phyloP scores from a whole-genome alignment of 83 land plant genomes.

The Picea abies region DNA sequence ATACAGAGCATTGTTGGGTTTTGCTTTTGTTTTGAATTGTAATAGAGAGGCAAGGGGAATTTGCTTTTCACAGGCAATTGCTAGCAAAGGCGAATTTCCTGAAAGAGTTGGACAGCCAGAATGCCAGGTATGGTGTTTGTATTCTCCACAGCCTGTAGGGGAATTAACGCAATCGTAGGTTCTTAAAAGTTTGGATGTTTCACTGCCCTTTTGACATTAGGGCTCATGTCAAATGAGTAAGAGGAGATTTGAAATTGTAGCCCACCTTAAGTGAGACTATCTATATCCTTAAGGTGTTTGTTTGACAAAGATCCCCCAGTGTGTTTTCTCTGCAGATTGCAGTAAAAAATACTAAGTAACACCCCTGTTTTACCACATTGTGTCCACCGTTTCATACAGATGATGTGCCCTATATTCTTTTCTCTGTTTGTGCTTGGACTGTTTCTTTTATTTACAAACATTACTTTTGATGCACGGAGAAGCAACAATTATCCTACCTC shows the following conservation, averaged over 20 bases:
- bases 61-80: constrained; percentile 24
- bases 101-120: constrained; percentile 77
- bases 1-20: constrained; percentile 6
- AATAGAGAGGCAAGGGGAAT: neutral
- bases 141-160: neutral
- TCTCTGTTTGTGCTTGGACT: no score
- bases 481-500: no score
- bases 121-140: constrained; percentile 42
- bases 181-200: neutral
- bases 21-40: neutral
- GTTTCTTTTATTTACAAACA: no score
- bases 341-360: no score
- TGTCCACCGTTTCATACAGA: no score
- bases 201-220: neutral
- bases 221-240: neutral
- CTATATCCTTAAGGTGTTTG: neutral
- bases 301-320: neutral
- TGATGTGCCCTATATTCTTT: no score
- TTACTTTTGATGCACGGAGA: no score
- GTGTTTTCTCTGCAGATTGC: no score
- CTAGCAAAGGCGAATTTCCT: constrained; percentile 47
- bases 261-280: neutral
- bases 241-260: neutral
- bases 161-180: neutral
- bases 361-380: no score